Percentiles rank a stretch among this genome's conserved stretches.
phyloP scores from a whole-genome alignment of 1,139 yeast species.

The Yamadazyma spencermartinsiae region DNA sequence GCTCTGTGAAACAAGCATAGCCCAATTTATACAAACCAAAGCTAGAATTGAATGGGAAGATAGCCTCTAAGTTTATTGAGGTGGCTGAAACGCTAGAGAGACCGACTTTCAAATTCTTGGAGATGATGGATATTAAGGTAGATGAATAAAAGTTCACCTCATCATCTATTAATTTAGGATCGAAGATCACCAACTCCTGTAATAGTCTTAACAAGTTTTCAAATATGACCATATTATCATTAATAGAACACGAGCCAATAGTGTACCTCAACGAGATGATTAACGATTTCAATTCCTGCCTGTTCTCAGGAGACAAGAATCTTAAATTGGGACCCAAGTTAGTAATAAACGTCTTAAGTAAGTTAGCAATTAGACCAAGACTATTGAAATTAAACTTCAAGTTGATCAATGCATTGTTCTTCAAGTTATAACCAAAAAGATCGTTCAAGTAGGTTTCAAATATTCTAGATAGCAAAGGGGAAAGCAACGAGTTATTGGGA shows the following conservation, averaged over 20 bases:
- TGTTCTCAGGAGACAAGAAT: constrained; percentile 22
- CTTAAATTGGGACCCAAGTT: constrained; percentile 42
- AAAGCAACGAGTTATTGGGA: constrained; percentile 43
- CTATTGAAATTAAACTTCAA: constrained; percentile 31
- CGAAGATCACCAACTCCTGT: constrained; percentile 44
- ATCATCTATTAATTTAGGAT: constrained; percentile 34
- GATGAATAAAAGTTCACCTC: constrained; percentile 32
- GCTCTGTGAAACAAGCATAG: constrained; percentile 40
- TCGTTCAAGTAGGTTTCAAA: constrained; percentile 48
- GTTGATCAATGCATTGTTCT: constrained; percentile 27
- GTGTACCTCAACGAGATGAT: constrained; percentile 34
- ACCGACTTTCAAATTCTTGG: constrained; percentile 41
- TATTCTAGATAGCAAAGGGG: constrained; percentile 46
- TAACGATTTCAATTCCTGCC: constrained; percentile 28
- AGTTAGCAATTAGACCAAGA: constrained; percentile 22
- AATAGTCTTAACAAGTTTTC: constrained; percentile 29
- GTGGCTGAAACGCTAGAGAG: constrained; percentile 36
- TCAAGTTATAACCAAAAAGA: constrained; percentile 46
- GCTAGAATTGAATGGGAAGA: constrained; percentile 45
- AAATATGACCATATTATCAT: constrained; percentile 30
- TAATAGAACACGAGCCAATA: constrained; percentile 31
- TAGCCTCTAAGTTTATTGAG: constrained; percentile 31
- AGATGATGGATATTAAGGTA: constrained; percentile 33
- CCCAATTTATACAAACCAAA: constrained; percentile 36
- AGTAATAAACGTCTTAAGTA: constrained; percentile 35